Conservation (phyloP, 176 grass and related monocot genomes). For the Coix lacrymajobi region DNA sequence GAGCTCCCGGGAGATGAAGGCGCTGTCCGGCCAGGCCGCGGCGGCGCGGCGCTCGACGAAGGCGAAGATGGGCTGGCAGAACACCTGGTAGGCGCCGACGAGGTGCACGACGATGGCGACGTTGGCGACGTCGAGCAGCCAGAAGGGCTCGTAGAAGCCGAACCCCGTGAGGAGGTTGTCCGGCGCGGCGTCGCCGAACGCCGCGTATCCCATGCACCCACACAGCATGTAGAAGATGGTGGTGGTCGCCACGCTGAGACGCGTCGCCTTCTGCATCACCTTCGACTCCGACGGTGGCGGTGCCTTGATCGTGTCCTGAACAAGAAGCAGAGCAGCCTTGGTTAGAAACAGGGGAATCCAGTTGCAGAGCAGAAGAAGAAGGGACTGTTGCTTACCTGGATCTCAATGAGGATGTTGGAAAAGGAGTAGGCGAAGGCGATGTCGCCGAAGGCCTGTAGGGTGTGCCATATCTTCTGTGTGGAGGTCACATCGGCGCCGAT, state of each 20-base stretch:
- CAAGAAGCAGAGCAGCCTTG: background rate
- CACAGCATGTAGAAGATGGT: slow-evolving; percentile 56
- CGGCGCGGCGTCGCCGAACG: slow-evolving; percentile 38
- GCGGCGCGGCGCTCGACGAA: slow-evolving; percentile 53
- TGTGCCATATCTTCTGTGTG: slow-evolving; percentile 28
- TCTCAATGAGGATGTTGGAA: slow-evolving; percentile 43
- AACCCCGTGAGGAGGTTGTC: slow-evolving; percentile 55
- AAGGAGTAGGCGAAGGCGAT: slow-evolving; percentile 52
- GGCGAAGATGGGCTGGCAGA: slow-evolving; percentile 55
- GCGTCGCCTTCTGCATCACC: slow-evolving; percentile 53
- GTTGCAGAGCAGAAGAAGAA: too few species aligned
- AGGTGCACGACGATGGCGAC: slow-evolving; percentile 61
- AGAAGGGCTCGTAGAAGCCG: slow-evolving; percentile 59
- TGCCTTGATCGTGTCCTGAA: slow-evolving; percentile 42
- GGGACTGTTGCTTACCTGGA: slow-evolving; percentile 2
- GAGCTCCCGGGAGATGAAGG: slow-evolving; percentile 39
- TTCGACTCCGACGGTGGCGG: slow-evolving; percentile 47
- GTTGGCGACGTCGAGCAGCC: slow-evolving; percentile 53
- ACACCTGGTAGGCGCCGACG: slow-evolving; percentile 57
- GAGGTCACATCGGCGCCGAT: slow-evolving; percentile 8
- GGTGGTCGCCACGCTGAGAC: slow-evolving; percentile 21
- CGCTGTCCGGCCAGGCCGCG: slow-evolving; percentile 35
- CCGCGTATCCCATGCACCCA: slow-evolving; percentile 55
- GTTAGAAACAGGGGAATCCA: background rate
- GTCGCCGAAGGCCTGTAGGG: slow-evolving; percentile 36